Evolutionary conservation across 495 filamentous ascomycete genomes (phyloP), one percentile per base, ranked within the genome.

Genomic region (Penicillium cataractarum): DNA sequence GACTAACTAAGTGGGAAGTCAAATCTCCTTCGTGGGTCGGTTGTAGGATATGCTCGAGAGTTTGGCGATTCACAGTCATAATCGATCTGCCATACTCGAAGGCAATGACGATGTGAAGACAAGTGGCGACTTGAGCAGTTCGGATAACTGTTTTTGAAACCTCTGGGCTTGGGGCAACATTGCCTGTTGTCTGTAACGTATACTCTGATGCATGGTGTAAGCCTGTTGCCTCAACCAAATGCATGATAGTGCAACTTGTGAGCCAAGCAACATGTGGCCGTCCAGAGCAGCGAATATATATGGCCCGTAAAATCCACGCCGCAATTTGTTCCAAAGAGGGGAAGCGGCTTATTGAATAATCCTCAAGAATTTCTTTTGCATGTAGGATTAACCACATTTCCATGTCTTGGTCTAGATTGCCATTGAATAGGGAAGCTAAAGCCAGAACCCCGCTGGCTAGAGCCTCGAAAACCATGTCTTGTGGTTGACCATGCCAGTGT

Each of bases 31-130:
- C 53, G 26, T 46, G 55, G 21, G 10, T 19, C 33, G 26, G 31
- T 6, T 37, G 7, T 29, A 35, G 33, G 9, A 17, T 19, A 31
- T 27, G 13, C 22, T 64, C 60, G 39, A 61, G 60, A 12, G 37
- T 31, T 26, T 53, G 57, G 1, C 51, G 55, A 48, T 59, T 63
- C 0, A 64, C 40, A 37, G 55, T 35, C 52, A 64, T 64, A 21
- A 71, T 69, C 7, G 77, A 79, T 22, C 77, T 71, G 29, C 78
- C 80, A 59, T 79, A 76, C 54, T 82, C 80, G 62, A 77, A 79
- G 31, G 69, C 71, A 26, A 74, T 66, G 60, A 73, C 65, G 19
- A 68, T 64, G 63, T 74, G 79, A 29, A 77, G 68, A 44, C 68
- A 73, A 31, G 62, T 70, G 4, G 71, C 76, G 2, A 76, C 75